Base-by-base conservation (phyloP, 345 rosid species). In the Barbarea vulgaris region DNA sequence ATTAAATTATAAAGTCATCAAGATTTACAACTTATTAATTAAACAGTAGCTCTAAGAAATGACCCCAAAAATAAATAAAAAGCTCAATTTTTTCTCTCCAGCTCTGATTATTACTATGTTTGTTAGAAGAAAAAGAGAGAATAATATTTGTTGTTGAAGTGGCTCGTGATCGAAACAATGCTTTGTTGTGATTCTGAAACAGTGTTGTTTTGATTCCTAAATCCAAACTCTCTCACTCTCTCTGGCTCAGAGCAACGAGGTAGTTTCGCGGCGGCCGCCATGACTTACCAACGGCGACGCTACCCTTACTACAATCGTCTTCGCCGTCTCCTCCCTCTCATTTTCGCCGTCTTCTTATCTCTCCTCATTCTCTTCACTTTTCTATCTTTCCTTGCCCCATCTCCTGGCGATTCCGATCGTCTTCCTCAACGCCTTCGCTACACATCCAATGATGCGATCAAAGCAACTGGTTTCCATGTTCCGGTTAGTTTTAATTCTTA, bases 231-330 rank as follows among this genome's bases (percentile, higher is more conserved):
- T 60, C 19, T 42, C 44, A 27, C 28, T 44, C 54, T 68, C 41
- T 64, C 42, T 50, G 25, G 36, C 47, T 18, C 31, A 31, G 9
- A 36, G 17, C 46, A 37, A 34, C 58, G 51, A 9, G 5, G 12
- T 41, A 11, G 34, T 55, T 61, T 22, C 61, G 34, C 52, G 69
- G 78, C 68, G 56, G 58, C 61, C 71, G 67, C 55, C 46, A 91
- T 94, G 97, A 88, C 84, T 48, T 78, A 67, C 66, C 87, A 75
- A 56, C 83, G 97, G 86, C 93, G 97, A 85, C 96, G 95, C 64
- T 81, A 85, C 63, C 73, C 69, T 72, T 80, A 77, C 62, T 69
- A 81, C 81, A 75, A 73, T 62, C 87, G 90, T 67, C 73, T 87
- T 24, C 88, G 91, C 14, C 80, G 81, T 53, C 74, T 87, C 46